phyloP scores from a whole-genome alignment of 495 filamentous ascomycete species.

The Pseudoneurospora amorphoporcata region DNA sequence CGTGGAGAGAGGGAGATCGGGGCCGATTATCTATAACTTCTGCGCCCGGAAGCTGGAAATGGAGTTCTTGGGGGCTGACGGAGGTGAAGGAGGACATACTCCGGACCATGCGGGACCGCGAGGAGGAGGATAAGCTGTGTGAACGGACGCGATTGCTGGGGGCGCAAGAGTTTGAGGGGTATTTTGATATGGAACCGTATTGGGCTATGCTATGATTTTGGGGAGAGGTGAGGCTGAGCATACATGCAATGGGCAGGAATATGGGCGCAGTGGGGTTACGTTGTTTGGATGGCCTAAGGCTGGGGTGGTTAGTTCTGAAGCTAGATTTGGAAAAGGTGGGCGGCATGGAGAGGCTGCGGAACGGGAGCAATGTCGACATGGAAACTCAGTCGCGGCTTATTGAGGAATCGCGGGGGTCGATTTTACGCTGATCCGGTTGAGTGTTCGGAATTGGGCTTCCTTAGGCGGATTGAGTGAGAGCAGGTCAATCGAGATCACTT shows the following conservation, averaged over 20 bases:
- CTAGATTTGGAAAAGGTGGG: not conserved
- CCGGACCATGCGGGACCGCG: not conserved
- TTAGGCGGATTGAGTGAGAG: not conserved
- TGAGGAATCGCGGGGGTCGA: not conserved
- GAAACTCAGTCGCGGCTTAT: not conserved
- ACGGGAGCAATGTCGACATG: not conserved
- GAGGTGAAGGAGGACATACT: not conserved
- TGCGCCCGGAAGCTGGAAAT: not conserved
- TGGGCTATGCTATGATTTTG: not conserved
- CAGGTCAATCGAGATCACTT: not conserved
- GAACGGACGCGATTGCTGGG: not conserved
- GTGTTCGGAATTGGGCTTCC: not conserved
- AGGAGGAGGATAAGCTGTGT: not conserved
- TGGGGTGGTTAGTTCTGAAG: not conserved
- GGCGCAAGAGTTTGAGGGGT: not conserved
- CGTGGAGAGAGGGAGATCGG: not conserved
- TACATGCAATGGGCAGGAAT: not conserved
- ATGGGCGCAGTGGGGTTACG: not conserved
- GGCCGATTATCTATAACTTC: not conserved
- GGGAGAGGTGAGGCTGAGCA: not conserved
- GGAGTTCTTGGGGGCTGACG: not conserved
- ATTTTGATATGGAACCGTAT: not conserved
- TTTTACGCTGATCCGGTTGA: not conserved
- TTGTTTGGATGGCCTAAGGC: not conserved
- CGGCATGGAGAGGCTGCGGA: not conserved